These are phyloP conservation scores for Venturia pyrina DNA, from an alignment of 2,329 filamentous ascomycete genomes.

Conservation along the genomic window DNA sequence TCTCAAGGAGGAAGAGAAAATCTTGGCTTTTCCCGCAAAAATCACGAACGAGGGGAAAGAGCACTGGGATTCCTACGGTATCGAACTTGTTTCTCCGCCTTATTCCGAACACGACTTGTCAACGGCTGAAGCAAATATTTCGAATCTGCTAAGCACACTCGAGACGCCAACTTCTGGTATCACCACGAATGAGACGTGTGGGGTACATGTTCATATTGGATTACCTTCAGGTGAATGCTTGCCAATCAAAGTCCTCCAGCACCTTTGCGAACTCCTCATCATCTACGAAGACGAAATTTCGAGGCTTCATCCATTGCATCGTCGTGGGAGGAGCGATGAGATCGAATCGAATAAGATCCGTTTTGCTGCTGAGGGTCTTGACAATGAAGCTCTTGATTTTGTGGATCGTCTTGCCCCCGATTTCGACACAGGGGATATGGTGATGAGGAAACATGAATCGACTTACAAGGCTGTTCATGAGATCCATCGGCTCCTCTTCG, in stretches of 20 bases:
- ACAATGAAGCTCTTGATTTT: constrained; percentile 8
- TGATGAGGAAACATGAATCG: constrained; percentile 5
- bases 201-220: constrained; percentile 20
- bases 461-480: constrained; percentile 10
- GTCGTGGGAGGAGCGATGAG: constrained; percentile 9
- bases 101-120: neutral
- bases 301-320: constrained; percentile 14
- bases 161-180: constrained; percentile 1
- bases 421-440: neutral
- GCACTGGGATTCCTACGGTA: constrained; percentile 10
- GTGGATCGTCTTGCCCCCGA: neutral
- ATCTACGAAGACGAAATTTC: constrained; percentile 17
- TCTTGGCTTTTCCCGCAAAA: neutral
- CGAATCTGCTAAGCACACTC: constrained; percentile 1
- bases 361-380: constrained; percentile 13
- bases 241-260: constrained; percentile 16
- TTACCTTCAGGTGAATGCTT: constrained; percentile 12
- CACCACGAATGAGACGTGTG: constrained; percentile 15
- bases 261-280: constrained; percentile 17
- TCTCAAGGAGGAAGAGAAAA: neutral
- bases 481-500: constrained; percentile 13
- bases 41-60: neutral
- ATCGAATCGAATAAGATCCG: constrained; percentile 5
- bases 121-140: constrained; percentile 6
- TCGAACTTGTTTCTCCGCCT: constrained; percentile 16